Conservation (phyloP, 106 monocot species). For the Allium sativum region DNA sequence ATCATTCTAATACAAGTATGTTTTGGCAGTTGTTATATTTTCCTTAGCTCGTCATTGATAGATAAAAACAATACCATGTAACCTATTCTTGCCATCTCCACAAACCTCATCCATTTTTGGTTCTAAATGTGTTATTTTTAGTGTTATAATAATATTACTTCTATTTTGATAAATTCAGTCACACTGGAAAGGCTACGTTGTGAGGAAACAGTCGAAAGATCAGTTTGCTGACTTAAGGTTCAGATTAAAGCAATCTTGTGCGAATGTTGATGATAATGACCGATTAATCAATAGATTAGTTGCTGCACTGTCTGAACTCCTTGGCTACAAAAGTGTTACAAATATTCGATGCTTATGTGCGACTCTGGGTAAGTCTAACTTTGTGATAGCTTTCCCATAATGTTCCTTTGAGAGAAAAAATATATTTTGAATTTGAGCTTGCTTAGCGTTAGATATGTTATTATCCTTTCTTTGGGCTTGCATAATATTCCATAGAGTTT, state of each 20-base stretch:
- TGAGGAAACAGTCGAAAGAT: constrained; percentile 20
- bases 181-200: constrained; percentile 35
- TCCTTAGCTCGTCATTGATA: not conserved
- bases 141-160: not conserved
- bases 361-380: constrained; percentile 31
- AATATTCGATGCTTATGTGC: constrained; percentile 43
- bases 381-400: not conserved
- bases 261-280: constrained; percentile 28
- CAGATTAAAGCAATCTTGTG: constrained; percentile 21
- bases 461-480: no score
- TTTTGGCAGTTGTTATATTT: not conserved
- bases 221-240: constrained; percentile 15
- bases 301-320: constrained; percentile 42
- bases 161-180: constrained; percentile 18
- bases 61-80: not conserved
- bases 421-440: not conserved
- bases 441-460: not conserved
- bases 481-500: no score
- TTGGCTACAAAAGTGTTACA: constrained; percentile 28
- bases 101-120: not conserved
- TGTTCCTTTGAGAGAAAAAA: not conserved
- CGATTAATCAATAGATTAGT: constrained; percentile 43
- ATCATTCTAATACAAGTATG: constrained; percentile 47
- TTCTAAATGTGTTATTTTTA: not conserved
- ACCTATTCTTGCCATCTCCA: no score